Evolutionary conservation across 192 early-diverging fungal species (phyloP).

Genomic region (Dissophora globulifera): DNA sequence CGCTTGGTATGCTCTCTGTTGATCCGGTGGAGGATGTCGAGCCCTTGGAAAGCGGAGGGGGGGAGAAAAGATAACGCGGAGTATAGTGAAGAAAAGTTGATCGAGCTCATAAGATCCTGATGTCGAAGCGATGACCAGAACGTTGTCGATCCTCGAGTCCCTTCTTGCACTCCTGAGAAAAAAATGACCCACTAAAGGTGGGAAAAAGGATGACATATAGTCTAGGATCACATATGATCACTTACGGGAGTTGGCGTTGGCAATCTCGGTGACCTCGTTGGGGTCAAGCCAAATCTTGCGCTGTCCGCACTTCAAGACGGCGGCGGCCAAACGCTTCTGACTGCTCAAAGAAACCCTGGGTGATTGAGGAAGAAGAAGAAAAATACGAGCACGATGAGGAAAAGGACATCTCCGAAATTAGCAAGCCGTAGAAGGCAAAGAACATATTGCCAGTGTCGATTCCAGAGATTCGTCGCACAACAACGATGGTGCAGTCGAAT

Average conservation of each 20-base stretch:
- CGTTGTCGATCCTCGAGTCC: too few species aligned
- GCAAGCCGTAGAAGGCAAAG: not conserved
- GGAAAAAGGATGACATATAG: too few species aligned
- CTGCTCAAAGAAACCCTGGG: constrained; percentile 77
- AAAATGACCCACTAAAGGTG: too few species aligned
- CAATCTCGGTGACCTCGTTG: constrained; percentile 93
- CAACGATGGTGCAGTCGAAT: constrained; percentile 12
- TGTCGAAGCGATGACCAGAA: too few species aligned
- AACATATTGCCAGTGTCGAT: too few species aligned
- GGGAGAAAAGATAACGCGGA: too few species aligned
- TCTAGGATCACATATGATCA: too few species aligned
- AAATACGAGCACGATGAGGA: not conserved
- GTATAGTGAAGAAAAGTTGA: too few species aligned
- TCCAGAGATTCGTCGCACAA: not conserved
- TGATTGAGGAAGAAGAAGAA: not conserved
- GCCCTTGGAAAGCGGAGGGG: too few species aligned
- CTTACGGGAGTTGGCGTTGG: constrained; percentile 98
- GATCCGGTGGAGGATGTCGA: too few species aligned
- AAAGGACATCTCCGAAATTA: not conserved
- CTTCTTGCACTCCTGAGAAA: not conserved
- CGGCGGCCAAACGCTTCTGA: constrained; percentile 97
- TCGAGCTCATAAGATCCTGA: too few species aligned
- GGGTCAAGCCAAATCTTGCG: constrained; percentile 99
- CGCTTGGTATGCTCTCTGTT: too few species aligned
- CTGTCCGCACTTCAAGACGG: constrained; percentile 97